Evolutionary conservation across 129 eudicot genomes (phyloP).

Genomic region (Cynara cardunculus): DNA sequence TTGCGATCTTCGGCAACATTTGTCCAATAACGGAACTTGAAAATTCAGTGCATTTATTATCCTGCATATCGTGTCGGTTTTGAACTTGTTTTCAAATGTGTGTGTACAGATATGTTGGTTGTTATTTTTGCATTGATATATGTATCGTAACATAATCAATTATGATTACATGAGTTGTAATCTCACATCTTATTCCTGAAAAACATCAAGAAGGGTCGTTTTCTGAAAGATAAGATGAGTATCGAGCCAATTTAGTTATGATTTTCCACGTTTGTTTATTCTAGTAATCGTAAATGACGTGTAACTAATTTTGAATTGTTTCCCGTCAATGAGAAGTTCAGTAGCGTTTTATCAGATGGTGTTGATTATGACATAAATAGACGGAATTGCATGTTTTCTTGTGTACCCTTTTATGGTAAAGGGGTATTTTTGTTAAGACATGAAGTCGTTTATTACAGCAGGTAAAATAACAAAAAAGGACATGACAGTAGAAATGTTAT

Average conservation of each 20-base stretch:
- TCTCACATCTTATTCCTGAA: slow-evolving; percentile 29
- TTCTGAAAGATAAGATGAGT: slow-evolving; percentile 32
- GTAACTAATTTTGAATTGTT: slow-evolving; percentile 27
- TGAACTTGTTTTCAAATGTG: not conserved
- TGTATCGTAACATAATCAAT: slow-evolving; percentile 12
- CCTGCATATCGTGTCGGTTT: not conserved
- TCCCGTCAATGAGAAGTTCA: slow-evolving; percentile 28
- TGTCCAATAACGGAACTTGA: not conserved
- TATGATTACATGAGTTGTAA: slow-evolving; percentile 16
- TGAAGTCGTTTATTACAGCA: not conserved
- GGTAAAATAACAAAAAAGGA: slow-evolving; percentile 3
- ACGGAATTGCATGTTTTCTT: not conserved
- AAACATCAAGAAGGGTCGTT: slow-evolving; percentile 29
- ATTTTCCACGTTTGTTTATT: slow-evolving; percentile 20
- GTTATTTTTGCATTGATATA: not conserved
- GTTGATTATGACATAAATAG: not conserved
- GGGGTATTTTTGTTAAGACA: not conserved
- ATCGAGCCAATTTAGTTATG: slow-evolving; percentile 20
- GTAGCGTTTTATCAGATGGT: not conserved
- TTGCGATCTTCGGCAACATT: not conserved
- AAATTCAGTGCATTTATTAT: not conserved
- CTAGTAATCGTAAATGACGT: slow-evolving; percentile 30
- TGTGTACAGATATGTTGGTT: not conserved
- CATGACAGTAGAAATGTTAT: not conserved
- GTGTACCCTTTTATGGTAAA: not conserved